Conservation (phyloP, 129 eudicot genomes). For the Pseudognaphalium luteoalbum region DNA sequence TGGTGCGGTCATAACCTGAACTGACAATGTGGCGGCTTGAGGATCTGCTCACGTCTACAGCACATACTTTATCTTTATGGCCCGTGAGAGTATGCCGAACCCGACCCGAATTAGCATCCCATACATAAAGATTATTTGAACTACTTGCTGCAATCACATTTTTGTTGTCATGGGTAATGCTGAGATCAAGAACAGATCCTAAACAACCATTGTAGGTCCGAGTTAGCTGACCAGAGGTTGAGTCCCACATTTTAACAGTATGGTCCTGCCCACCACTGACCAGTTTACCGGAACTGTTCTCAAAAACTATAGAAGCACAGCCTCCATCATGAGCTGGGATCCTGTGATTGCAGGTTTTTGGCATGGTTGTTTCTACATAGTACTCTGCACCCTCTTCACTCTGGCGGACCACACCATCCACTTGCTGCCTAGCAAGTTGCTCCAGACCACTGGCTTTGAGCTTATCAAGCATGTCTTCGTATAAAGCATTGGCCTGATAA, state of each 20-base stretch:
- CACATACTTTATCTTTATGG: conserved; percentile 86
- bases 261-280: conserved; percentile 89
- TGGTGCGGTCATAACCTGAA: conserved; percentile 92
- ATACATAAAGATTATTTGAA: conserved; percentile 69
- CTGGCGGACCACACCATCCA: conserved; percentile 92
- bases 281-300: conserved; percentile 61
- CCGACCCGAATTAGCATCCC: conserved; percentile 82
- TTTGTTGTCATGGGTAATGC: conserved; percentile 70
- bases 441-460: conserved; percentile 69
- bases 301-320: conserved; percentile 73
- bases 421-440: conserved; percentile 80
- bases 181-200: conserved; percentile 88
- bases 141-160: conserved; percentile 78
- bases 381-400: conserved; percentile 87
- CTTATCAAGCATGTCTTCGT: conserved; percentile 74
- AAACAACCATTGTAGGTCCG: conserved; percentile 67
- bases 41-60: conserved; percentile 76
- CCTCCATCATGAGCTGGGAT: conserved; percentile 92
- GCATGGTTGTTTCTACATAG: conserved; percentile 69
- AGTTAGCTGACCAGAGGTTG: conserved; percentile 58
- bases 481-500: conserved; percentile 74
- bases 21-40: conserved; percentile 76
- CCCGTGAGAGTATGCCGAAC: conserved; percentile 89
- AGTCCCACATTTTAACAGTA: conserved; percentile 83
- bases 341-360: conserved; percentile 56